Base-by-base conservation (phyloP, 2,329 filamentous ascomycete species). In the Stachybotrys chlorohalonatus region DNA sequence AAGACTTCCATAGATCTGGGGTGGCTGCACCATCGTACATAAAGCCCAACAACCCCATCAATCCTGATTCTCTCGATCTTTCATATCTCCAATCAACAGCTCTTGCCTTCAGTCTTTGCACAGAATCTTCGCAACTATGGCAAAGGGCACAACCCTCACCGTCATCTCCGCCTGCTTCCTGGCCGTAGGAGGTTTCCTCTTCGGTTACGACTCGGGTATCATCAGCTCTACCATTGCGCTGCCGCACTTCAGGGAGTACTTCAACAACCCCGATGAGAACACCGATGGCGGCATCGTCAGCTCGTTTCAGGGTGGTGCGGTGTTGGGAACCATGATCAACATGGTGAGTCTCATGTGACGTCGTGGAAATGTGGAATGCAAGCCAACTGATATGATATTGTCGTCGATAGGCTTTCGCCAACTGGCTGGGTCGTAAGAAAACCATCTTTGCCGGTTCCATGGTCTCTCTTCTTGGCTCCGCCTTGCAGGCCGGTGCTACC, bases 181-280 rank as follows among this genome's bases (percentile, higher is more conserved):
- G 36, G 62, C 61, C 31, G 57, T 64, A 16, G 63, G 63, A 47
- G 63, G 63, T 53, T 65, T 66, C 53, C 59, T 66, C 9, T 66
- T 78, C 52, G 76, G 76, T 30, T 78, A 77, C 62, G 76, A 79
- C 55, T 76, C 73, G 1, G 75, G 74, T 45, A 70, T 78, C 45
- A 67, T 78, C 49, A 75, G 71, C 17, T 64, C 63, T 8, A 64
- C 61, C 46, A 64, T 66, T 52, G 61, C 61, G 42, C 60, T 64
- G 3, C 57, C 56, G 6, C 56, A 58, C 30, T 66, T 66, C 5
- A 74, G 75, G 67, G 66, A 73, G 55, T 73, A 71, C 46, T 77
- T 77, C 55, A 59, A 63, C 13, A 68, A 71, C 47, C 74, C 73
- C 5, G 59, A 53, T 9, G 63, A 66, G 49, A 56, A 57, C 39